Conservation (phyloP, 169 alveolate species). For the Eimeria praecox region DNA sequence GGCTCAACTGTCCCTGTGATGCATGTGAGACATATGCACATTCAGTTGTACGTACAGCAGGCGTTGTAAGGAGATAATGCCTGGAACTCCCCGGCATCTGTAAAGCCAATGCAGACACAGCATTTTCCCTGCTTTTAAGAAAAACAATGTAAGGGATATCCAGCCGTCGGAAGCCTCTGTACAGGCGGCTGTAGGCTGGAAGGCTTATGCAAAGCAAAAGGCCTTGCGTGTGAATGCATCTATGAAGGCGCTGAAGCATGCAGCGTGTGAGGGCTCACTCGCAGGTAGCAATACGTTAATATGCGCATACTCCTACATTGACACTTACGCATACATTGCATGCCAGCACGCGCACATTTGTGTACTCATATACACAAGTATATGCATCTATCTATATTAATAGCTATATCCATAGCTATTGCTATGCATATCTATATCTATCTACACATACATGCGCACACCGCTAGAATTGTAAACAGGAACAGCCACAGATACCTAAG, state of each 20-base stretch:
- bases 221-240: neutral
- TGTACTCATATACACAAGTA: neutral
- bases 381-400: too few species aligned
- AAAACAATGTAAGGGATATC: too few species aligned
- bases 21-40: neutral
- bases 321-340: neutral
- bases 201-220: neutral
- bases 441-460: neutral
- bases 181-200: neutral
- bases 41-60: conserved; percentile 55
- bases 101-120: neutral
- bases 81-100: conserved; percentile 31
- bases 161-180: too few species aligned
- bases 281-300: neutral
- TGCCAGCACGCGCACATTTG: neutral
- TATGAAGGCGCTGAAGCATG: neutral
- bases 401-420: neutral
- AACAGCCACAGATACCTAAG: neutral
- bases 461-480: neutral
- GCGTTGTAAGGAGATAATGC: conserved; percentile 34
- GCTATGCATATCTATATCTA: neutral
- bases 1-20: neutral
- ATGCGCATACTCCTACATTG: neutral
- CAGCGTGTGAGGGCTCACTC: neutral
- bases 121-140: neutral